Evolutionary conservation across 2,329 filamentous ascomycete species (phyloP).

Genomic region (Karstenula rhodostoma): DNA sequence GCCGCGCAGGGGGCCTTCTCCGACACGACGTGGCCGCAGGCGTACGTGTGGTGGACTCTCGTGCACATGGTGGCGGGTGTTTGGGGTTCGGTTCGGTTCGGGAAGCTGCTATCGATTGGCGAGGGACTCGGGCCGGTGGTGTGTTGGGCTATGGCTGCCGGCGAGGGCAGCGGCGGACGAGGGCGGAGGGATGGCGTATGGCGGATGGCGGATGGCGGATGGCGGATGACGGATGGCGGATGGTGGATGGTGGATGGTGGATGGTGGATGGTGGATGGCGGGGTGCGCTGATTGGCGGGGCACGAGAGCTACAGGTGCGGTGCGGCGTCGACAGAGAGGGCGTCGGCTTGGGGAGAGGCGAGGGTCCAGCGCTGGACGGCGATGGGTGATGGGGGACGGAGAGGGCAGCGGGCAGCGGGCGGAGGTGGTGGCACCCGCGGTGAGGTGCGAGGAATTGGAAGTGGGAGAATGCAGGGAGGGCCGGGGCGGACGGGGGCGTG

Average conservation of each 20-base stretch:
- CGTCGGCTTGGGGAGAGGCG: neutral
- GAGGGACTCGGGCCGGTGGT: conserved; percentile 10
- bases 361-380: neutral
- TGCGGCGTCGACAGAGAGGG: neutral
- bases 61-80: conserved; percentile 53
- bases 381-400: conserved; percentile 6
- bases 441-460: conserved; percentile 1
- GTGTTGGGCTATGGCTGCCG: conserved; percentile 5
- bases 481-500: conserved; percentile 41
- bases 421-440: neutral
- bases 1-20: conserved; percentile 57
- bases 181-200: neutral
- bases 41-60: conserved; percentile 57
- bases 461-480: conserved; percentile 40
- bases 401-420: conserved; percentile 6
- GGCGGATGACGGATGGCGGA: conserved; percentile 11
- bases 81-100: conserved; percentile 16
- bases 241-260: too few relatives aligned
- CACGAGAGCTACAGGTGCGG: conserved; percentile 13
- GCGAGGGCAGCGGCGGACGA: conserved; percentile 23
- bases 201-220: conserved; percentile 8
- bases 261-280: conserved; percentile 6
- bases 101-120: conserved; percentile 27
- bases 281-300: conserved; percentile 31
- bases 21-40: conserved; percentile 55